A percentile compares a stretch with the other conserved stretches of the same genome.
phyloP scores from a whole-genome alignment of 306 rosid genomes.

The Rubus idaeus region DNA sequence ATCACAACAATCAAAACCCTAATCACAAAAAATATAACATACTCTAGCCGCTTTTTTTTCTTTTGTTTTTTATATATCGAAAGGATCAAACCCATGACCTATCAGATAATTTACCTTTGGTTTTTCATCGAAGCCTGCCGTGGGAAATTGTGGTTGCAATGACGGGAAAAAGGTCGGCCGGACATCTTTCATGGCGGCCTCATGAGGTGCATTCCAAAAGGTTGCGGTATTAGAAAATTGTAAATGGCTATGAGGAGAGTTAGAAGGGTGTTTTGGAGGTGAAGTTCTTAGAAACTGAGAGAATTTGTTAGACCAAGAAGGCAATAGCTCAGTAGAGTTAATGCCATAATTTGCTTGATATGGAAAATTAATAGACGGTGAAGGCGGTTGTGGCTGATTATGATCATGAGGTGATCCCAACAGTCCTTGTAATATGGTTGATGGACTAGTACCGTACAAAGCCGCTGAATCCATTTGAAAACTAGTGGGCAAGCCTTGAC shows the following conservation, averaged over 20 bases:
- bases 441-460: slow-evolving; percentile 52
- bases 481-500: slow-evolving; percentile 47
- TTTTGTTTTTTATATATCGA: too few relatives aligned
- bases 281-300: slow-evolving; percentile 76
- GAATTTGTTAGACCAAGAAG: slow-evolving; percentile 51
- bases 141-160: slow-evolving; percentile 58
- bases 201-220: slow-evolving; percentile 85
- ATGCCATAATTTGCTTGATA: slow-evolving; percentile 49
- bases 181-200: slow-evolving; percentile 59
- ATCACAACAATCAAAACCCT: slow-evolving; percentile 28
- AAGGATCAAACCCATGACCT: not conserved
- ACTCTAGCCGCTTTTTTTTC: too few relatives aligned
- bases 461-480: slow-evolving; percentile 55
- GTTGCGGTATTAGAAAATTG: slow-evolving; percentile 81
- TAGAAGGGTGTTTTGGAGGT: slow-evolving; percentile 59
- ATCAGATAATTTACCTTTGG: slow-evolving; percentile 57
- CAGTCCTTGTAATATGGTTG: slow-evolving; percentile 71
- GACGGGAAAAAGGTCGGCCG: slow-evolving; percentile 60
- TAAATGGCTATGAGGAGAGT: slow-evolving; percentile 44
- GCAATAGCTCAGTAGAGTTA: slow-evolving; percentile 50
- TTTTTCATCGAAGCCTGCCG: slow-evolving; percentile 52
- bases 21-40: slow-evolving; percentile 11
- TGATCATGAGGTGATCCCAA: slow-evolving; percentile 38
- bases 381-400: slow-evolving; percentile 41
- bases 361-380: slow-evolving; percentile 33